These are phyloP conservation scores for Aaosphaeria pasadenensis DNA, from an alignment of 2,329 filamentous ascomycete species.

Conservation along the genomic window DNA sequence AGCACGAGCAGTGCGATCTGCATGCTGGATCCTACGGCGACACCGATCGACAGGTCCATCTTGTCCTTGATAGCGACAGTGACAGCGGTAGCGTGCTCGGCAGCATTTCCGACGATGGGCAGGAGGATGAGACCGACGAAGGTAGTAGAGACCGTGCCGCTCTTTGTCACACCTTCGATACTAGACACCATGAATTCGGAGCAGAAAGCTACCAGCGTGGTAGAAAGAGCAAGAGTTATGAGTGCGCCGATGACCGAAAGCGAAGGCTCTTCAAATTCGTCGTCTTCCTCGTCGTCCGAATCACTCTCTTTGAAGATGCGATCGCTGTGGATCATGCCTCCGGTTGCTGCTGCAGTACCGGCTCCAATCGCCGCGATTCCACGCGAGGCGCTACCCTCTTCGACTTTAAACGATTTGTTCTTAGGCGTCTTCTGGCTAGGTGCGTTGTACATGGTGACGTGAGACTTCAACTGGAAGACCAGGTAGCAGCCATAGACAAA, in stretches of 20 bases:
- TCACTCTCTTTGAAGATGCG: slow-evolving; percentile 42
- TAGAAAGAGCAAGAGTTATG: slow-evolving; percentile 67
- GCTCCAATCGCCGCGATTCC: slow-evolving; percentile 54
- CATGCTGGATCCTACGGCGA: slow-evolving; percentile 64
- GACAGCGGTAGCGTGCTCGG: slow-evolving; percentile 63
- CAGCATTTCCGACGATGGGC: slow-evolving; percentile 65
- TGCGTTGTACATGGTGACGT: slow-evolving; percentile 74
- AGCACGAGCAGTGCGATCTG: slow-evolving; percentile 63
- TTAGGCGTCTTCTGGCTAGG: slow-evolving; percentile 75
- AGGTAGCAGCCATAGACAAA: slow-evolving; percentile 82
- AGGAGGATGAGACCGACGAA: slow-evolving; percentile 64
- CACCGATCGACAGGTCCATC: slow-evolving; percentile 66
- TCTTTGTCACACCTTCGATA: slow-evolving; percentile 54
- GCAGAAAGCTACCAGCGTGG: slow-evolving; percentile 76
- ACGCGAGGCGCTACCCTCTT: slow-evolving; percentile 48
- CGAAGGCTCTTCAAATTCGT: slow-evolving; percentile 73
- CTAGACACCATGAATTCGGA: slow-evolving; percentile 63
- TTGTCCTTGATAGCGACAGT: slow-evolving; percentile 64
- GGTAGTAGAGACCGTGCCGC: slow-evolving; percentile 52
- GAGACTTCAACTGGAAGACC: slow-evolving; percentile 87
- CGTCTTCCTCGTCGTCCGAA: slow-evolving; percentile 50
- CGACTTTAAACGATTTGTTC: slow-evolving; percentile 43
- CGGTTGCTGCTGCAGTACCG: slow-evolving; percentile 48
- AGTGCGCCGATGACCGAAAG: slow-evolving; percentile 71
- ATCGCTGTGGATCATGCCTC: slow-evolving; percentile 49